Evolutionary conservation across 148 eudicot species (phyloP).

Genomic region (Cornus florida): DNA sequence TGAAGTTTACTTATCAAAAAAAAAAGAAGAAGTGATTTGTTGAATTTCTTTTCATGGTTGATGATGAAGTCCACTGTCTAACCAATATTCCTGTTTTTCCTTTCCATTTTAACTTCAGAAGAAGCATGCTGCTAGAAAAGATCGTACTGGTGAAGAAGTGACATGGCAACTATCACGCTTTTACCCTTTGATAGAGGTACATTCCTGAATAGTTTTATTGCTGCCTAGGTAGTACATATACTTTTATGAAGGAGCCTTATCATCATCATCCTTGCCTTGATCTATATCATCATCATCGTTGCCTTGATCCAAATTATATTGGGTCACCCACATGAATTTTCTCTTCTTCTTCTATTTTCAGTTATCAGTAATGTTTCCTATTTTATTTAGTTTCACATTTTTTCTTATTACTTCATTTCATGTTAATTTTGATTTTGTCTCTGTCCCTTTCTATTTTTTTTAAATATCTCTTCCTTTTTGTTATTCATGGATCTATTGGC

Average conservation of each 20-base stretch:
- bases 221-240: not conserved
- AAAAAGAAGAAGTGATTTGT: not conserved
- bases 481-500: too few relatives aligned
- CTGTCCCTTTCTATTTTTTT: too few relatives aligned
- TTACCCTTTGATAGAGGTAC: constrained; percentile 93
- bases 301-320: too few relatives aligned
- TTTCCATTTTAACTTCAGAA: constrained; percentile 38
- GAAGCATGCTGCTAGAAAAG: constrained; percentile 86
- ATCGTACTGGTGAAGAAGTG: constrained; percentile 75
- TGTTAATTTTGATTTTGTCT: too few relatives aligned
- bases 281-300: not conserved
- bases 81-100: not conserved
- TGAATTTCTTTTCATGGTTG: constrained; percentile 11
- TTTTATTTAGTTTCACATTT: too few relatives aligned
- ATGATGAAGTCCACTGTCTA: not conserved
- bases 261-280: not conserved
- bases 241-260: not conserved
- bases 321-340: too few relatives aligned
- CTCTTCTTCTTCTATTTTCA: too few relatives aligned
- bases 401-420: too few relatives aligned
- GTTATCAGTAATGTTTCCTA: too few relatives aligned
- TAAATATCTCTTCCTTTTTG: too few relatives aligned
- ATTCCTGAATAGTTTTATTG: not conserved
- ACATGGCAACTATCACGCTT: constrained; percentile 88
- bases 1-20: too few relatives aligned